A percentile compares a stretch with the other conserved stretches of the same genome.
Evolutionary conservation across 2,329 filamentous ascomycete genomes (phyloP).

Genomic region (Grosmannia clavigera): DNA sequence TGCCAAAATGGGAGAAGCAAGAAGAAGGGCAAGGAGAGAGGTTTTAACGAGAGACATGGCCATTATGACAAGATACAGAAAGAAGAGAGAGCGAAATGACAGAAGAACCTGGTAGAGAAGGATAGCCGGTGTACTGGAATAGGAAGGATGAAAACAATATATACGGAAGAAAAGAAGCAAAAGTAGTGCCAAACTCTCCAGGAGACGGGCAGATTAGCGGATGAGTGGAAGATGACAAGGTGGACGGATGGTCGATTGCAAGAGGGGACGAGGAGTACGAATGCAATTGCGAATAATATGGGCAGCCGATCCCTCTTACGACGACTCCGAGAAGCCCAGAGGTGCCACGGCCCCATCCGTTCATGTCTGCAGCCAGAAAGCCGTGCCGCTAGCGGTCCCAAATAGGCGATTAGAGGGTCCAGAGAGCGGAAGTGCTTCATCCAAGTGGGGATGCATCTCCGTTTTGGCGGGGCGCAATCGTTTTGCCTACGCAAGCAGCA

Average conservation of each 20-base stretch:
- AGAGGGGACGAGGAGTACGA: not conserved
- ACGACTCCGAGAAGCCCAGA: not conserved
- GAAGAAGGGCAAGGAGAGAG: not conserved
- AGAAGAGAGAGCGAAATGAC: not conserved
- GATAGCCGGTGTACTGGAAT: not conserved
- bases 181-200: not conserved
- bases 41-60: not conserved
- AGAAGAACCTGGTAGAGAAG: not conserved
- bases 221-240: not conserved
- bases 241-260: not conserved
- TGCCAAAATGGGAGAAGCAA: not conserved
- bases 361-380: too few species aligned
- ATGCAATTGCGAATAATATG: not conserved
- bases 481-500: not conserved
- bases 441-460: not conserved
- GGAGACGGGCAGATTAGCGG: not conserved
- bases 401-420: not conserved
- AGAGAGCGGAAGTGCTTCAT: not conserved
- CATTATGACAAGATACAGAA: not conserved
- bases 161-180: not conserved
- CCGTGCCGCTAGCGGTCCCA: too few species aligned
- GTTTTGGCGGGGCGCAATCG: not conserved
- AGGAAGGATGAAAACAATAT: not conserved
- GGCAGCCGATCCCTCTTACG: not conserved
- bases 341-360: too few species aligned